These are phyloP conservation scores for Colletotrichum truncatum DNA, from an alignment of 2,329 filamentous ascomycete genomes.

Conservation along the genomic window DNA sequence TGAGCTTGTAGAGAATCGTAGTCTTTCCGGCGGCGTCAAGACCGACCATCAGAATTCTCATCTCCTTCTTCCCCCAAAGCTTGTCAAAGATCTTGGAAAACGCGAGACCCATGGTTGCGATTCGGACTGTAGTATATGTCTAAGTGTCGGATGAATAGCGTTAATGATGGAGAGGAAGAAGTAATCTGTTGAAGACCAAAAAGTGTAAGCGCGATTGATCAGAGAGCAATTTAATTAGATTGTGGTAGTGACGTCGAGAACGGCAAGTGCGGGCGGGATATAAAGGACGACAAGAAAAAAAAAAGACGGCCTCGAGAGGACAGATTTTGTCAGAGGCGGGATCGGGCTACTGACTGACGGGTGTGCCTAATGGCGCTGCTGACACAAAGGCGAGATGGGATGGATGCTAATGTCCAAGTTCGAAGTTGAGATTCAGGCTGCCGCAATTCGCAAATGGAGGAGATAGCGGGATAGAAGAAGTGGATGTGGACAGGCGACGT, in stretches of 20 bases:
- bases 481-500: slow-evolving; percentile 31
- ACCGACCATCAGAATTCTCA: slow-evolving; percentile 99
- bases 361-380: slow-evolving; percentile 25
- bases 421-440: slow-evolving; percentile 26
- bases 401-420: slow-evolving; percentile 17
- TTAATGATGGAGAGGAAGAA: slow-evolving; percentile 39
- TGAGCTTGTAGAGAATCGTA: slow-evolving; percentile 99
- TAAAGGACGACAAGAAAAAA: not conserved
- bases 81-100: slow-evolving; percentile 97
- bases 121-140: slow-evolving; percentile 44
- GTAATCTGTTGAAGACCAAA: slow-evolving; percentile 17
- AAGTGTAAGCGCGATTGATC: slow-evolving; percentile 24
- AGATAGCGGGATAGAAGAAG: slow-evolving; percentile 31
- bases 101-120: slow-evolving; percentile 93
- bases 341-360: slow-evolving; percentile 21
- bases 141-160: slow-evolving; percentile 42
- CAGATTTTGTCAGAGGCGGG: slow-evolving; percentile 19
- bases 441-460: slow-evolving; percentile 30
- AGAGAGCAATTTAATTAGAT: slow-evolving; percentile 6
- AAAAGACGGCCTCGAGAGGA: slow-evolving; percentile 19
- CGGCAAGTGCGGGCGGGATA: slow-evolving; percentile 21
- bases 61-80: slow-evolving; percentile 99
- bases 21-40: slow-evolving; percentile 99
- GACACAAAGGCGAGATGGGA: slow-evolving; percentile 15
- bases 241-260: slow-evolving; percentile 14